A percentile compares a stretch with the other conserved stretches of the same genome.
Conservation (phyloP, 2,329 filamentous ascomycete species). For the Pyrenochaeta sp. region DNA sequence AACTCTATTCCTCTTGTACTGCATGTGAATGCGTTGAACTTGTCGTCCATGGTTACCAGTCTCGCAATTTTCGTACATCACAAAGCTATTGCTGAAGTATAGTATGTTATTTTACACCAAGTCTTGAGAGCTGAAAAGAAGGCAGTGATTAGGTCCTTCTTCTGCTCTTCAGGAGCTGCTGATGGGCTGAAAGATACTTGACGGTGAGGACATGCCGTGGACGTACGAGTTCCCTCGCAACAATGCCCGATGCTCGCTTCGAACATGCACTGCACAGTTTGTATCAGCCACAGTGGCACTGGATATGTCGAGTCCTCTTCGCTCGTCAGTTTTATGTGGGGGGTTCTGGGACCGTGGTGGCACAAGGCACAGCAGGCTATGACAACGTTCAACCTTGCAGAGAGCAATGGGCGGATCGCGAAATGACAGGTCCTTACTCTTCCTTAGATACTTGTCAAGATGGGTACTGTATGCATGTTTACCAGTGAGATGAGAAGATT, state of each 20-base stretch:
- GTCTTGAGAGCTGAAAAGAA: too few species aligned
- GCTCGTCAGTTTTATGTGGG: not conserved
- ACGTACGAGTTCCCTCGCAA: not conserved
- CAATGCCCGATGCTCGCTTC: conserved; percentile 1
- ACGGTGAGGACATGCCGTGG: not conserved
- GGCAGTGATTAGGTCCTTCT: too few species aligned
- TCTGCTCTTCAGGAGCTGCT: too few species aligned
- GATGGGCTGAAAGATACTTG: too few species aligned
- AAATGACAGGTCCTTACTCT: conserved; percentile 7
- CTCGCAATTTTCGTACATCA: too few species aligned
- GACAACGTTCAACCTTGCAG: conserved; percentile 13
- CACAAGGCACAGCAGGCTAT: not conserved
- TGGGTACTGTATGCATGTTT: conserved; percentile 1
- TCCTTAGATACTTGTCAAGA: conserved; percentile 8
- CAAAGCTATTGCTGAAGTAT: too few species aligned
- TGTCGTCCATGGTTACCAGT: too few species aligned
- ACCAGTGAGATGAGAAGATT: not conserved
- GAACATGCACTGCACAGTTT: not conserved
- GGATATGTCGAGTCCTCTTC: conserved; percentile 2
- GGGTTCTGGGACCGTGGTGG: not conserved
- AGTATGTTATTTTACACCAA: too few species aligned
- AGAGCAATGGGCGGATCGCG: conserved; percentile 8
- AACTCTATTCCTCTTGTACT: not conserved
- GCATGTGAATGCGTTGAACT: not conserved
- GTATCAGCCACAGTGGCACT: conserved; percentile 8